Conservation (phyloP, 306 rosid species). For the Senna siamea region DNA sequence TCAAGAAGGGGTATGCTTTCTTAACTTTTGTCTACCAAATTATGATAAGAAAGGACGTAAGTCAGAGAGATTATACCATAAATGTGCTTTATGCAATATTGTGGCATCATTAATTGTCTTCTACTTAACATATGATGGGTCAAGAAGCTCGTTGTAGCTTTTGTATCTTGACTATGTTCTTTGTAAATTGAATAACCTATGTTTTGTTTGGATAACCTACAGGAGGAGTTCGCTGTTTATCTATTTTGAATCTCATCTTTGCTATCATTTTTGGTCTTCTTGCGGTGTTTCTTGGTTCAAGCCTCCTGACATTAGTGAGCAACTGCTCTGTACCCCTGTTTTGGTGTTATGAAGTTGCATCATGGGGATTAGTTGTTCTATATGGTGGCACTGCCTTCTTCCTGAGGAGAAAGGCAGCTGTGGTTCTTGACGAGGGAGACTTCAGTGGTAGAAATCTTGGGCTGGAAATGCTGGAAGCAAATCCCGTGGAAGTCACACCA, state of each 20-base stretch:
- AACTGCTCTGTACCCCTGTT: constrained; percentile 85
- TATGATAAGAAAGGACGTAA: neutral
- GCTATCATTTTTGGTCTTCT: constrained; percentile 86
- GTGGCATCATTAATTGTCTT: constrained; percentile 15
- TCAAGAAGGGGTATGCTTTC: constrained; percentile 75
- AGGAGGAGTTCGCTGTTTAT: constrained; percentile 96
- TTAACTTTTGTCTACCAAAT: constrained; percentile 13
- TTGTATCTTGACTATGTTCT: constrained; percentile 20
- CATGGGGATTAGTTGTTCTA: constrained; percentile 83
- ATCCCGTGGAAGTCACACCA: constrained; percentile 76
- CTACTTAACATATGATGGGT: constrained; percentile 3
- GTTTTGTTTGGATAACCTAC: constrained; percentile 41
- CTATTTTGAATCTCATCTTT: constrained; percentile 74
- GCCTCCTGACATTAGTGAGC: constrained; percentile 83
- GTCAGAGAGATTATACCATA: neutral
- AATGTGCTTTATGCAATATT: neutral
- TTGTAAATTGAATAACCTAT: constrained; percentile 11
- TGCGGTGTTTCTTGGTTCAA: constrained; percentile 93
- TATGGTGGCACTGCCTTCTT: constrained; percentile 88
- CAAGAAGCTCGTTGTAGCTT: constrained; percentile 3
- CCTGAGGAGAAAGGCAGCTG: constrained; percentile 75
- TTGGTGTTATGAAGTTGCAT: constrained; percentile 88
- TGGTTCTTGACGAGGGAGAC: constrained; percentile 73
- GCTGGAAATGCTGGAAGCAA: constrained; percentile 91
- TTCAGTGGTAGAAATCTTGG: constrained; percentile 68